Evolutionary conservation across 1,139 yeast genomes (phyloP), one percentile per base, ranked within the genome.

Genomic region (Suhomyces bolitotheri): DNA sequence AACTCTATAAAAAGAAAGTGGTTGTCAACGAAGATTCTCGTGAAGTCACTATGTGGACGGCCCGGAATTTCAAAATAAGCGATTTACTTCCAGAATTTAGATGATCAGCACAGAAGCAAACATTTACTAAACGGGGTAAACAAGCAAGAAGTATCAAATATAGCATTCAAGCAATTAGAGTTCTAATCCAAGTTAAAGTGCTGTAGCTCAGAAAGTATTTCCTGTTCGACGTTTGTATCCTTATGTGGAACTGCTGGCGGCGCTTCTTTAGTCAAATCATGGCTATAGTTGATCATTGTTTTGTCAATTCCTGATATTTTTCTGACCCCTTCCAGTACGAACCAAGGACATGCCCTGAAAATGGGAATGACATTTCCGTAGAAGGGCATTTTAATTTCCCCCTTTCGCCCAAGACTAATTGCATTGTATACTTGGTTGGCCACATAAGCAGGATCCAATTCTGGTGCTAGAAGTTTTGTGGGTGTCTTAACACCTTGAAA

Each of bases 321-420:
- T 38, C 95, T 62, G 1, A 74, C 69, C 1, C 72, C 19, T 43
- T 73, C 80, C 5, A 77, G 78, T 7, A 85, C 46, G 2, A 82
- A 88, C 85, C 88, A 80, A 1, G 95, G 95, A 16, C 80, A 56
- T 0, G 80, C 77, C 39, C 95, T 70, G 46, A 89, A 64, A 2
- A 86, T 40, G 0, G 96, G 95, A 22, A 89, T 49, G 27, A 85
- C 60, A 39, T 80, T 76, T 2, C 88, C 88, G 53, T 90, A 90
- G 21, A 82, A 63, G 0, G 97, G 97, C 31, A 79, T 50, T 44
- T 74, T 80, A 31, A 89, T 68, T 40, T 82, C 88, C 1, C 92
- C 89, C 27, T 82, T 58, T 41, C 72, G 63, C 3, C 95, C 94
- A 33, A 69, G 56, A 31, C 70, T 72, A 23, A 88, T 61, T 0